Base-by-base conservation (phyloP, 2,329 filamentous ascomycete genomes). In the Penicillium rolfsii region DNA sequence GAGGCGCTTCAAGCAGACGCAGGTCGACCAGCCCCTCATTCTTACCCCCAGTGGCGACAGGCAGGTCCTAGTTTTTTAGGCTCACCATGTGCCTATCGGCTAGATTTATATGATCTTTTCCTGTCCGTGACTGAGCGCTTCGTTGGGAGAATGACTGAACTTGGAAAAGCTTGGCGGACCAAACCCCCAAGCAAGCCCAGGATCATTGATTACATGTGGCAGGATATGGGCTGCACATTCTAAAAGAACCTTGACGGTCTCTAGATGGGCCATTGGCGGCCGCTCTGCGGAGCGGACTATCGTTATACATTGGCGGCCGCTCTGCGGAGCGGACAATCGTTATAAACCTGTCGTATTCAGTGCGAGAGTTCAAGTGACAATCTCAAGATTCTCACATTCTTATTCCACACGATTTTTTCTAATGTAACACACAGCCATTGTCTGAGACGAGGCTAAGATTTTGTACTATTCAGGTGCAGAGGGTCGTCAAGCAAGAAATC, bases 1-100 rank as follows among this genome's bases (percentile, higher is more conserved):
- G 36, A 41, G 52, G 52, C n/a, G 36, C 52, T 8, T 54, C 36
- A n/a, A 26, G 52, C 52, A 54, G 26, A 30, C 26, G 45, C 5
- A 54, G 26, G 5, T 45, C 52, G 12, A 54, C 52, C 2, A 54
- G 38, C 4, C 11, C 30, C 26, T 41, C 36, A 8, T 43, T 33
- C 4, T 38, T 38, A 33, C 52, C 16, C 38, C 36, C n/a, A 8
- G 52, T 38, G 4, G 52, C 38, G 0, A 38, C 38, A 22, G 36
- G 11, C 6, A 54, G 3, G n/a, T 38, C 45, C 26, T 54, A 8
- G 7, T 8, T 6, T 7, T 54, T 11, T 36, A 54, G 5, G 3
- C 11, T 14, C n/a, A 54, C 36, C 52, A 38, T 24, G 6, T 16
- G 30, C 45, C 52, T 26, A 26, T 38, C n/a, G 45, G 52, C 22